Conservation (phyloP, 306 rosid genomes). For the Herpetospermum pedunculosum region DNA sequence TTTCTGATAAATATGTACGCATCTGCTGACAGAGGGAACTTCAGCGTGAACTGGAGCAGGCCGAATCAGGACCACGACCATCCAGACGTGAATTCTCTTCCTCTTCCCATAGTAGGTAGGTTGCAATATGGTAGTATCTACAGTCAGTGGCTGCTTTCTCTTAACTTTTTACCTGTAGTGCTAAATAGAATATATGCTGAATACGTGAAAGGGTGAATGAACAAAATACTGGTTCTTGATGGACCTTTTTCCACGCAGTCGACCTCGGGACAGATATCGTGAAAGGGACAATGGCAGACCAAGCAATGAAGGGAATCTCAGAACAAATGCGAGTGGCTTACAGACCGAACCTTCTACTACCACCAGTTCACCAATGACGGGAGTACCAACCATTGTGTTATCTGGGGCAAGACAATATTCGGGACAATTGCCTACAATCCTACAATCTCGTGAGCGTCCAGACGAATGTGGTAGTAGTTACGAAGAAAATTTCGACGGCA, state of each 20-base stretch:
- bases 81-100: constrained; percentile 77
- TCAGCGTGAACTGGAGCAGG: constrained; percentile 88
- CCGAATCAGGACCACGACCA: constrained; percentile 69
- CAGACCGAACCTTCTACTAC: constrained; percentile 51
- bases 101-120: constrained; percentile 60
- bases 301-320: constrained; percentile 53
- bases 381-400: constrained; percentile 53
- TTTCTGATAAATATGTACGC: constrained; percentile 5
- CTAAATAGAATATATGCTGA: not conserved
- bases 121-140: constrained; percentile 5
- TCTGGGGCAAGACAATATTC: constrained; percentile 61
- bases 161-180: not conserved
- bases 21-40: constrained; percentile 63
- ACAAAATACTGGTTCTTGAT: not conserved
- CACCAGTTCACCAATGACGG: constrained; percentile 34
- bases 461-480: constrained; percentile 63
- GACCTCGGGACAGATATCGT: constrained; percentile 82
- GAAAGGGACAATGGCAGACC: constrained; percentile 87
- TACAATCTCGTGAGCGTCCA: constrained; percentile 75
- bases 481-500: constrained; percentile 83
- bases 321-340: constrained; percentile 38
- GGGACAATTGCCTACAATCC: constrained; percentile 68
- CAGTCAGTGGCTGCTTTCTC: not conserved
- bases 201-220: not conserved
- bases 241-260: constrained; percentile 28